Evolutionary conservation across 2,329 filamentous ascomycete species (phyloP), one percentile per base, ranked within the genome.

Genomic region (Alternaria solani): DNA sequence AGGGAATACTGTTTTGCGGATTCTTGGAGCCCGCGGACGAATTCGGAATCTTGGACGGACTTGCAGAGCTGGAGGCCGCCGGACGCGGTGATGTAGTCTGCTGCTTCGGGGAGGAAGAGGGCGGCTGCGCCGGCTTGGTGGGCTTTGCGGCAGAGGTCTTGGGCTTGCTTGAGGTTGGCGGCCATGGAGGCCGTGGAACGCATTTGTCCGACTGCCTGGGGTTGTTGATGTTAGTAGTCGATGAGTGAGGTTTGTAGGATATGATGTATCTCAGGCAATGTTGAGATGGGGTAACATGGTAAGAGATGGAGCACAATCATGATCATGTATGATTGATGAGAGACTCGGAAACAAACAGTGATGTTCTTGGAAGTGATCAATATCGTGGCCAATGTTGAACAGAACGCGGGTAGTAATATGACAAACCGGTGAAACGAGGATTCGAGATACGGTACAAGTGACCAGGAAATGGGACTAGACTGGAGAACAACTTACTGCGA

Each of bases 101-200:
- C 94, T 84, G 97, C 57, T 51, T 63, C 94, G 12, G 94, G 94
- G 54, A 97, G 89, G 81, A 98, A 97, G 51, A 97, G 86, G 18
- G 91, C 88, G 87, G 91, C 91, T 56, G 94, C 94, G 44, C 92
- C 92, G 57, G 89, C 89, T 28, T 84, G 82, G 9, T 89, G 88
- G 36, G 94, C 93, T 75, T 90, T 91, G 59, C 84, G 83, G 56
- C 95, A 85, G 46, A 97, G 84, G 41, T 79, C 82, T 62, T 89
- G 87, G 78, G 93, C 96, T 78, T 94, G 91, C 51, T 86, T 82
- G 44, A 97, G 87, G 77, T 97, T 98, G 71, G 91, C 86, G 66
- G 86, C 80, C 83, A 95, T 88, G 65, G 87, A 91, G 62, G 89
- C 85, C 59, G 92, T 96, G 38, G 93, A 94, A 81, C 93, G 94